Base-by-base conservation (phyloP, 2,329 filamentous ascomycete species). In the Didymellaceae sp. region DNA sequence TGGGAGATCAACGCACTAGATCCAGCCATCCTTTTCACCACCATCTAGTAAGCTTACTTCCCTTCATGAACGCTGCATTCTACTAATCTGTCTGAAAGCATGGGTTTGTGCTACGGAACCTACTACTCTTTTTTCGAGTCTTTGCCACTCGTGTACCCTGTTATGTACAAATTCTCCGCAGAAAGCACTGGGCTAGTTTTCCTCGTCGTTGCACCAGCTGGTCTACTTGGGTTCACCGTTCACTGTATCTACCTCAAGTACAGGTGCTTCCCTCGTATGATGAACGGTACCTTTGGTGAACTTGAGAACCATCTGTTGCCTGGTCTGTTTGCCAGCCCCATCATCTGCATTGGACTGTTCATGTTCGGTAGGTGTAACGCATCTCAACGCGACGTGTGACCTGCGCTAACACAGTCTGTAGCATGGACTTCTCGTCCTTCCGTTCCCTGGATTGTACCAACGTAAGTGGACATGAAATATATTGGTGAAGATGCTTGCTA, bases 1-100 rank as follows among this genome's bases (percentile, higher is more conserved):
- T 89, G 95, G 77, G 89, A 93, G 75, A 84, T 96, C 6, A 84
- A 95, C 28, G 90, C 91, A 66, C 75, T 83, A 51, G 91, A 95
- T 72, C 84, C 90, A 14, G 94, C 95, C 62, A 89, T 95, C 37
- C 82, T 95, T 52, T 84, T 93, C 63, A 87, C 94, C 57, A 86
- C 86, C 0, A 59, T 95, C 1, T 96, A 95, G 47, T 45, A 26
- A 30, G 47, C 41, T n/a, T 2, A 5, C 18, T 6, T 3, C n/a
- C 34, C 14, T 9, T 17, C 6, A 6, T 18, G 5, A 7, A 4
- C 3, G 21, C 1, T 9, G n/a, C 4, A 11, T 3, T 2, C 9
- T 10, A 5, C 46, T 50, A 24, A 50, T 34, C 28, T 8, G 5
- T n/a, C 2, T 6, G 14, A 9, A 20, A 50, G 46, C 41, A 93